Conservation (phyloP, 768 basidiomycete genomes). For the Rhodotorula diobovata region DNA sequence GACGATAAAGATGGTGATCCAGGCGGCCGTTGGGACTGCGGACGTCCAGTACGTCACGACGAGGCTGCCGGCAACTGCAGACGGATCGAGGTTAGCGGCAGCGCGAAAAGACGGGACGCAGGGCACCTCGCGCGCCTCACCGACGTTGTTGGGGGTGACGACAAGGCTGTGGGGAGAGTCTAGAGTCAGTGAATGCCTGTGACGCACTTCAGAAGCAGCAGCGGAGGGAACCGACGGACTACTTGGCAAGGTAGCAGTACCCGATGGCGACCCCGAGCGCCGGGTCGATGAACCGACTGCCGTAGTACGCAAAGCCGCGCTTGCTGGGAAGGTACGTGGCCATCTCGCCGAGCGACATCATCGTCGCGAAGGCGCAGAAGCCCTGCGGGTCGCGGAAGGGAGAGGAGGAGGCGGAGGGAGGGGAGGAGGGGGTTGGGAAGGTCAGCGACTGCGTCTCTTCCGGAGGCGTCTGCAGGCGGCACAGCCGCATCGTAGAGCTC, state of each 20-base stretch:
- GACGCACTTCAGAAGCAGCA: not conserved
- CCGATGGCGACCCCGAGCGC: constrained; percentile 45
- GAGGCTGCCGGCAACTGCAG: not conserved
- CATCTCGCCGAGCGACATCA: constrained; percentile 13
- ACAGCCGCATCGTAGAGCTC: no score
- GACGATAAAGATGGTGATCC: constrained; percentile 33
- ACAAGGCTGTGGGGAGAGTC: not conserved
- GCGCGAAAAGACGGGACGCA: not conserved
- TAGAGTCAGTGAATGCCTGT: not conserved
- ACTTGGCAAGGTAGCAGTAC: constrained; percentile 34
- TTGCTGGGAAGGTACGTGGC: not conserved
- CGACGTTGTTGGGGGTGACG: constrained; percentile 4
- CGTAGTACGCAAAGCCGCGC: constrained; percentile 46
- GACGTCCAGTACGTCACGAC: constrained; percentile 37
- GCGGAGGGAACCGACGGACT: constrained; percentile 3
- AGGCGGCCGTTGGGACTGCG: constrained; percentile 18
- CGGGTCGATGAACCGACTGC: constrained; percentile 49
- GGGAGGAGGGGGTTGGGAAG: not conserved
- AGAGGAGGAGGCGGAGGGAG: not conserved
- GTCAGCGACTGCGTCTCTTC: not conserved
- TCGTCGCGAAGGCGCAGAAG: not conserved
- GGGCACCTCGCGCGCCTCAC: no score
- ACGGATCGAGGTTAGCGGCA: not conserved
- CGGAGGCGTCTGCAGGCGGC: no score
- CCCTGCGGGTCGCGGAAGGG: not conserved